Conservation (phyloP, 192 early-diverging fungal species). For the Coemansia sp. region DNA sequence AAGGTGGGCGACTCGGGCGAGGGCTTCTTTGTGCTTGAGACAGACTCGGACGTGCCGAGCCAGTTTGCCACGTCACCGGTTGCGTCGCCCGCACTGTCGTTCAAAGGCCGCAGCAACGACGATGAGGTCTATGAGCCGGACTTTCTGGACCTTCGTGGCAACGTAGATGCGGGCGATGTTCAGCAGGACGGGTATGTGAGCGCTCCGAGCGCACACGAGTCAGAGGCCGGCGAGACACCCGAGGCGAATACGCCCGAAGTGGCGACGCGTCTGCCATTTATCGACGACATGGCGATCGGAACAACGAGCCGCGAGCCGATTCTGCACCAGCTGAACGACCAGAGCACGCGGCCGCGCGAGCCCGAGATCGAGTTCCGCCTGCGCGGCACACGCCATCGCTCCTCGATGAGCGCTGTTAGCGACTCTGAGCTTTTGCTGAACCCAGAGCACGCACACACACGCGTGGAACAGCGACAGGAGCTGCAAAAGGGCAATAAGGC, state of each 20-base stretch:
- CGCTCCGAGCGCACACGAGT: slow-evolving; percentile 63
- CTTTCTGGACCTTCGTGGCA: slow-evolving; percentile 45
- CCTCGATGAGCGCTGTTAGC: slow-evolving; percentile 28
- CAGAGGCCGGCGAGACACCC: slow-evolving; percentile 25
- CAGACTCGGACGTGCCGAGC: slow-evolving; percentile 83
- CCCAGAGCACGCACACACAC: no score
- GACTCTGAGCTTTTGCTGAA: slow-evolving; percentile 28
- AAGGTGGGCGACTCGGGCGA: slow-evolving; percentile 97
- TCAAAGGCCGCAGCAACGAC: slow-evolving; percentile 4
- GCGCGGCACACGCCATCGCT: neutral
- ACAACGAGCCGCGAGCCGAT: slow-evolving; percentile 11
- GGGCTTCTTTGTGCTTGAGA: slow-evolving; percentile 96
- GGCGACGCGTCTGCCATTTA: slow-evolving; percentile 5
- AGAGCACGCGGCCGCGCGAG: neutral
- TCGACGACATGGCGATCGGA: slow-evolving; percentile 30
- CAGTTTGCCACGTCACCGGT: slow-evolving; percentile 95
- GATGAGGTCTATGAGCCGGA: slow-evolving; percentile 26
- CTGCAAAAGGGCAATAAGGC: neutral
- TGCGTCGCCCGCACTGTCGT: slow-evolving; percentile 55
- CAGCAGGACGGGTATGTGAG: slow-evolving; percentile 63
- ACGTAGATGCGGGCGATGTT: slow-evolving; percentile 3
- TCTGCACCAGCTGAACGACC: slow-evolving; percentile 15
- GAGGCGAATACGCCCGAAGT: neutral
- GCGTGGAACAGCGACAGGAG: neutral
- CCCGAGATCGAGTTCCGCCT: neutral